Conservation (phyloP, 345 rosid genomes). For the Sonneratia caseolaris region DNA sequence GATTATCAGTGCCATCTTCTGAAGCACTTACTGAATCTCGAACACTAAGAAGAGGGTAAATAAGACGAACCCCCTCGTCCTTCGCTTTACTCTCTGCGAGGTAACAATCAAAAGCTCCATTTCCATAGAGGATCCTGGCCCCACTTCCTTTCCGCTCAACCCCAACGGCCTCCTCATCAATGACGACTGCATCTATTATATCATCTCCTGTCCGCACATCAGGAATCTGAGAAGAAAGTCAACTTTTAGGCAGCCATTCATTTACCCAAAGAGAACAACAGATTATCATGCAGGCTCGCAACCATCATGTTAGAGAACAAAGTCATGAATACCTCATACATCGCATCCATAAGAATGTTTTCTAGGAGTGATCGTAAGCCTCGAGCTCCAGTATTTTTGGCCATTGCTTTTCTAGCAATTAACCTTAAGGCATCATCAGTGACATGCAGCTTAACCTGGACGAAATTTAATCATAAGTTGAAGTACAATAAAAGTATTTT, state of each 20-base stretch:
- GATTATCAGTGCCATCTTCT: neutral
- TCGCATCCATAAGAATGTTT: conserved; percentile 87
- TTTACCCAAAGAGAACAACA: neutral
- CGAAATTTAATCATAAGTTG: neutral
- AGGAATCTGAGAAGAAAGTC: conserved; percentile 49
- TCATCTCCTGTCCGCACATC: conserved; percentile 58
- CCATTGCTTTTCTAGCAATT: conserved; percentile 80
- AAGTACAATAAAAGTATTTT: neutral
- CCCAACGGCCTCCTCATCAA: conserved; percentile 74
- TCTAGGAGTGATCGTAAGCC: conserved; percentile 83
- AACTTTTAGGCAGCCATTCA: neutral
- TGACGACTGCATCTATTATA: conserved; percentile 77
- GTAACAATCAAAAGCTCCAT: conserved; percentile 66
- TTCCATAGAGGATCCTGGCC: conserved; percentile 82
- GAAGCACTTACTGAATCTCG: neutral
- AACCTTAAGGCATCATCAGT: conserved; percentile 61
- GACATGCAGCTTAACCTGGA: conserved; percentile 82
- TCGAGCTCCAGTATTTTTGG: conserved; percentile 87
- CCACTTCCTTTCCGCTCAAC: conserved; percentile 42
- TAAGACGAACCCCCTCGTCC: conserved; percentile 21
- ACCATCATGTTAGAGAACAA: neutral
- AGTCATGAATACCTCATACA: conserved; percentile 74
- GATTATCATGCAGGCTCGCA: neutral
- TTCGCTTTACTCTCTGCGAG: conserved; percentile 42
- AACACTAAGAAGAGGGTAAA: neutral